A percentile compares a stretch with the other conserved stretches of the same genome.
These are phyloP conservation scores for Tylopilus sp. DNA, from an alignment of 768 basidiomycete species.

Conservation along the genomic window DNA sequence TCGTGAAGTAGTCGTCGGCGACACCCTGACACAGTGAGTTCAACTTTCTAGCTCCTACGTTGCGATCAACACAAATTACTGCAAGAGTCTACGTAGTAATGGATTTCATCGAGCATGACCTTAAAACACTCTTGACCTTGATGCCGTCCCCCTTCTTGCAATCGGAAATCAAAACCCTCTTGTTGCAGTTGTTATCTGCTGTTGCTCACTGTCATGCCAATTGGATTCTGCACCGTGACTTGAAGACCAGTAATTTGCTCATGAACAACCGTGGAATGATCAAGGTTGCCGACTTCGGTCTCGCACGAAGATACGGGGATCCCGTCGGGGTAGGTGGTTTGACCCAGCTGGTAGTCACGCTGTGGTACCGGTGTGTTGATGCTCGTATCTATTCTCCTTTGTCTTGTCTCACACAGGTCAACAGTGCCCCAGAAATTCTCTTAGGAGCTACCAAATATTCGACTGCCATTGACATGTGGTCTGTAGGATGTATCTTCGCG, in stretches of 20 bases:
- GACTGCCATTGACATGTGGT: slow-evolving; percentile 98
- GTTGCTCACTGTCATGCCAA: slow-evolving; percentile 92
- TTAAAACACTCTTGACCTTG: slow-evolving; percentile 89
- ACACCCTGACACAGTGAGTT: slow-evolving; percentile 97
- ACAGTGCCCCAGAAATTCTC: slow-evolving; percentile 91
- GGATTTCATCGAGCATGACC: slow-evolving; percentile 99
- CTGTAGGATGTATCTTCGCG: slow-evolving; percentile 97
- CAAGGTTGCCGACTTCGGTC: slow-evolving; percentile 97
- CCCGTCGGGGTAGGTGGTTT: slow-evolving; percentile 95
- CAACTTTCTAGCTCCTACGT: slow-evolving; percentile 8
- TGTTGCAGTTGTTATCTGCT: slow-evolving; percentile 91
- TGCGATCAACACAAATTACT: slow-evolving; percentile 11
- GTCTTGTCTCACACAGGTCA: slow-evolving; percentile 9
- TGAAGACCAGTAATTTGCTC: slow-evolving; percentile 95
- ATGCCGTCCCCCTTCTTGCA: slow-evolving; percentile 98
- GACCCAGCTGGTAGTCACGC: slow-evolving; percentile 96
- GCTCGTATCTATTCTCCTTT: slow-evolving; percentile 6
- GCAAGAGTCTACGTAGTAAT: slow-evolving; percentile 96
- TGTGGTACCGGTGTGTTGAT: slow-evolving; percentile 89
- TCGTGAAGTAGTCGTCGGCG: slow-evolving; percentile 96
- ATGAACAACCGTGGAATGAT: slow-evolving; percentile 99
- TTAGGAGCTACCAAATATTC: slow-evolving; percentile 92
- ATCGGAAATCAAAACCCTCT: slow-evolving; percentile 96
- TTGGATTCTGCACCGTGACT: slow-evolving; percentile 96
- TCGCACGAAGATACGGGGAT: slow-evolving; percentile 94